Conservation (phyloP, 1,284 basidiomycete species). For the Papiliotrema terrestris region DNA sequence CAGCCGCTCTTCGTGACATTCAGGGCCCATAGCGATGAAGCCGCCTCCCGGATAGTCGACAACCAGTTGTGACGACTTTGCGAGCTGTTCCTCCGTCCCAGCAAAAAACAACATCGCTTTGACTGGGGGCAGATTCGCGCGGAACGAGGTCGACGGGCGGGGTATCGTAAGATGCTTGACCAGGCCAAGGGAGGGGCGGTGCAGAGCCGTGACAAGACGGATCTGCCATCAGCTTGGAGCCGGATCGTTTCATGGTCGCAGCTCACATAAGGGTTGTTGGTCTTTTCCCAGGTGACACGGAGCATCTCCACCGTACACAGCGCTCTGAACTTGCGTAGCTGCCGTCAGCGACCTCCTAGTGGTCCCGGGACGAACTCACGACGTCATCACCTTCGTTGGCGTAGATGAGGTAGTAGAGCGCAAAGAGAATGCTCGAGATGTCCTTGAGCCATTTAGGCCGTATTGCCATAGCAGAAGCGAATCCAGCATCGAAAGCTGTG, state of each 20-base stretch:
- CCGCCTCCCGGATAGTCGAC: slow-evolving; percentile 94
- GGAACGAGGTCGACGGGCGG: slow-evolving; percentile 70
- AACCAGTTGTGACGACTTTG: slow-evolving; percentile 70
- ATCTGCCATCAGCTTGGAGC: slow-evolving; percentile 55
- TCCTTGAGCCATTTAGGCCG: slow-evolving; percentile 90
- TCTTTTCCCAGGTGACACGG: slow-evolving; percentile 93
- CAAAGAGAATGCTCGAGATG: slow-evolving; percentile 76
- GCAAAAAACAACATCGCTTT: slow-evolving; percentile 81
- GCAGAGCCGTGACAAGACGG: slow-evolving; percentile 60
- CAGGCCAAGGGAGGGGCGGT: slow-evolving; percentile 61
- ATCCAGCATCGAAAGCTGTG: slow-evolving; percentile 93
- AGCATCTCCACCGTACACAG: slow-evolving; percentile 95
- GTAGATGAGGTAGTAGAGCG: slow-evolving; percentile 88
- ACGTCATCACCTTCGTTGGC: slow-evolving; percentile 92
- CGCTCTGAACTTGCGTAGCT: slow-evolving; percentile 86
- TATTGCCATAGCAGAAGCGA: slow-evolving; percentile 90
- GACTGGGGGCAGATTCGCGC: slow-evolving; percentile 66
- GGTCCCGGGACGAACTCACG: slow-evolving; percentile 50
- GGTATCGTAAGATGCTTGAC: slow-evolving; percentile 74
- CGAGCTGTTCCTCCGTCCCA: slow-evolving; percentile 64
- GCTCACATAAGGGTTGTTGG: slow-evolving; percentile 78
- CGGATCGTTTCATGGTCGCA: slow-evolving; percentile 20
- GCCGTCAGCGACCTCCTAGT: slow-evolving; percentile 5
- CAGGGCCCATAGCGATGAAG: slow-evolving; percentile 91
- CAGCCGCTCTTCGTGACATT: slow-evolving; percentile 93